Percentiles rank a stretch among this genome's conserved stretches.
Evolutionary conservation across 495 filamentous ascomycete species (phyloP).

Genomic region (Neurospora tetrasperma): DNA sequence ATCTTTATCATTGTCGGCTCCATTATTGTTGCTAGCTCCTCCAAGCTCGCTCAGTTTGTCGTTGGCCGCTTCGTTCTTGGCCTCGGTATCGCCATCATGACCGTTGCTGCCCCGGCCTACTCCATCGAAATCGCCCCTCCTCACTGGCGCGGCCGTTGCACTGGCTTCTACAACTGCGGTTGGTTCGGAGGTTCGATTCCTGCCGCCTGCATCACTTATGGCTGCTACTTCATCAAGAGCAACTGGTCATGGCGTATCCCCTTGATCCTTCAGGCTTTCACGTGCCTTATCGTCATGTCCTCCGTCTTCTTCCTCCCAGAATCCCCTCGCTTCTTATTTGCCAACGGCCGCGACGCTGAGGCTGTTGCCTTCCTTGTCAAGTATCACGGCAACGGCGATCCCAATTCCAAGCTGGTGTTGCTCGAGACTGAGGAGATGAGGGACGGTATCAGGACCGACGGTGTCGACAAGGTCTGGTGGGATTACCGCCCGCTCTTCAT

Average conservation of each 20-base stretch:
- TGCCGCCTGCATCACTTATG: constrained; percentile 35
- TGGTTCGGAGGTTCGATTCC: constrained; percentile 43
- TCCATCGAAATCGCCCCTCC: constrained; percentile 39
- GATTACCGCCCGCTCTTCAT: constrained; percentile 36
- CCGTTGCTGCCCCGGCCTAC: constrained; percentile 38
- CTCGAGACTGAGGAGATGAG: constrained; percentile 50
- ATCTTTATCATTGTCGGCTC: constrained; percentile 43
- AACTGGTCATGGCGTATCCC: constrained; percentile 38
- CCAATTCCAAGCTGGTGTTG: constrained; percentile 40
- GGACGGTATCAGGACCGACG: constrained; percentile 45
- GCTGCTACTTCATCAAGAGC: constrained; percentile 30
- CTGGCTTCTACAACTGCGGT: constrained; percentile 42
- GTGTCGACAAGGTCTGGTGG: constrained; percentile 42
- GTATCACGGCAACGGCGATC: constrained; percentile 48
- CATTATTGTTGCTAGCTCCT: constrained; percentile 30
- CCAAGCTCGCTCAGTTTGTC: constrained; percentile 32
- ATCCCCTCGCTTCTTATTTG: constrained; percentile 52
- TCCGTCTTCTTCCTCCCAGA: constrained; percentile 53
- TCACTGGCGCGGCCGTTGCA: constrained; percentile 39
- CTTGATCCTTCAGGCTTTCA: constrained; percentile 34
- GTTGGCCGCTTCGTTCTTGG: constrained; percentile 43
- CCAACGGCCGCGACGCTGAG: constrained; percentile 41
- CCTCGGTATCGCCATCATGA: constrained; percentile 40
- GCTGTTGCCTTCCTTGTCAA: constrained; percentile 45
- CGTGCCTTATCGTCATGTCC: constrained; percentile 38